phyloP scores from a whole-genome alignment of 225 moss, liverwort and hornwort species.

The Pleurozium schreberi region DNA sequence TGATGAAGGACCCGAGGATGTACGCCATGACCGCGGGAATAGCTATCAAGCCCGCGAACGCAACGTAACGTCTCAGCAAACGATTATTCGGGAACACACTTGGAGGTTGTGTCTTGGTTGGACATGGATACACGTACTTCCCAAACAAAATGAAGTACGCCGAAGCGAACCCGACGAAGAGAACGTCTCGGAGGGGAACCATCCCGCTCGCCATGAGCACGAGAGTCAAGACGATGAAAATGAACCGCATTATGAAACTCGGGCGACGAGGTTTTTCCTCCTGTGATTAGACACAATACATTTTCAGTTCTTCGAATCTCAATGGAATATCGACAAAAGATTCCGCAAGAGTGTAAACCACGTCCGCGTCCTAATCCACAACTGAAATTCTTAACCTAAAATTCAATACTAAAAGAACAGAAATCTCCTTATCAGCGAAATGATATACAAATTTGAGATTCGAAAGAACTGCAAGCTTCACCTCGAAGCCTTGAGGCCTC shows the following conservation, averaged over 20 bases:
- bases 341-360: background rate
- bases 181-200: conserved; percentile 18
- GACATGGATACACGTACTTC: conserved; percentile 30
- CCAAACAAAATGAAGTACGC: conserved; percentile 21
- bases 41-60: conserved; percentile 13
- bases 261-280: background rate
- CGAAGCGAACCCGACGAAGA: conserved; percentile 16
- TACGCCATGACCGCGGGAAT: conserved; percentile 17
- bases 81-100: background rate
- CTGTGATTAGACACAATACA: background rate
- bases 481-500: too few relatives aligned
- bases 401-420: background rate
- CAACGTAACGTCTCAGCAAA: conserved; percentile 12
- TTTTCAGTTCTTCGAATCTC: background rate
- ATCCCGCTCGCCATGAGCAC: conserved; percentile 13
- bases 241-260: background rate
- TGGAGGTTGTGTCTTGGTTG: background rate
- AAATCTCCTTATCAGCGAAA: background rate
- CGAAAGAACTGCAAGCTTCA: background rate
- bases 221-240: conserved; percentile 1
- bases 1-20: conserved; percentile 30
- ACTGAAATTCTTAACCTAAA: background rate
- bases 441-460: background rate
- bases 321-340: background rate
- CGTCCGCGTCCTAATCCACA: background rate